Evolutionary conservation across 2,329 filamentous ascomycete genomes (phyloP), one percentile per base, ranked within the genome.

Genomic region (Tympanopsis confertula): DNA sequence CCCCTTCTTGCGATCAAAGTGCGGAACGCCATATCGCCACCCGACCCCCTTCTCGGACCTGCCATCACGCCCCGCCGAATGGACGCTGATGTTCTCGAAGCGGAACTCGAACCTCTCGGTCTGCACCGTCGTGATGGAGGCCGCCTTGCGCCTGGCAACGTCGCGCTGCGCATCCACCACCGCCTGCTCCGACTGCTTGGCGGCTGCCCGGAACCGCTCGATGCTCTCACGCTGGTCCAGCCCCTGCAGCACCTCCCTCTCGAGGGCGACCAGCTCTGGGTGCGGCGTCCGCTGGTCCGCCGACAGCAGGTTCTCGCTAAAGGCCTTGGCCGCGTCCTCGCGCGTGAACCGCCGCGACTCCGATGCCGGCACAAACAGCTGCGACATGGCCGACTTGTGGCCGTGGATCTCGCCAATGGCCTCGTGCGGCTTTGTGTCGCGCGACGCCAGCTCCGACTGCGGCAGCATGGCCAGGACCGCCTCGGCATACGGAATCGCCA

Each of bases 391-490:
- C 47, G 66, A 60, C 36, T 65, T 64, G 56, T 80, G 76, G n/a
- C 76, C 66, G 47, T 75, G 68, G 15, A 81, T 59, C 53, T 80
- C 76, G 53, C 79, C 80, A 55, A 80, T 72, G 17, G 71, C 63
- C 57, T 82, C 74, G 47, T 75, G 71, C 0, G 64, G 58, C 22
- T n/a, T 26, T n/a, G 22, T 26, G n/a, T 48, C 68, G 52, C 47
- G 66, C 52, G 39, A 67, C 66, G 42, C 69, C 58, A 52, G 78
- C 54, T 62, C 61, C n/a, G 76, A 84, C 39, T 69, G 70, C 3
- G 86, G 87, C 4, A 96, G 65, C 87, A 95, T 94, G 22, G 65
- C 61, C 48, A 86, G 67, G 18, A 96, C 69, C 10, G 86, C 84
- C 40, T 72, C 71, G 18, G 81, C 70, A 57, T 95, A 95, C 12